Evolutionary conservation across 352 stramenopile species (phyloP).

Genomic region (Thraustotheca clavata): DNA sequence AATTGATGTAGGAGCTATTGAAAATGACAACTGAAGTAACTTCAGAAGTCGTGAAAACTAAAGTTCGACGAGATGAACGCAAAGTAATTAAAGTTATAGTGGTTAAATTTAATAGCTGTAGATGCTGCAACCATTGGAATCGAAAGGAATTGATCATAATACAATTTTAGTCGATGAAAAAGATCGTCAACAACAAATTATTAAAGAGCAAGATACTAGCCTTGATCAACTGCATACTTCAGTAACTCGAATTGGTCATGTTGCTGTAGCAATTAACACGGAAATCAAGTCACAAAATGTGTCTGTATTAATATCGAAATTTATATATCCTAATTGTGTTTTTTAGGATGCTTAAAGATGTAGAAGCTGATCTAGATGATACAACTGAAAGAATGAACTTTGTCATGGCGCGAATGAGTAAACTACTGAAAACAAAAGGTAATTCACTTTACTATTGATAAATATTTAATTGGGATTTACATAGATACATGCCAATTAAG

Average conservation of each 20-base stretch:
- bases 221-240: conserved; percentile 47
- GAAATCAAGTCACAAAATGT: conserved; percentile 71
- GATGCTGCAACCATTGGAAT: conserved; percentile 35
- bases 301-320: conserved; percentile 25
- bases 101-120: conserved; percentile 16
- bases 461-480: neutral
- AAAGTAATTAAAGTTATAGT: conserved; percentile 29
- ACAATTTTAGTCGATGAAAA: conserved; percentile 42
- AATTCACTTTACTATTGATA: neutral
- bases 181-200: conserved; percentile 54
- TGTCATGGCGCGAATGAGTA: conserved; percentile 69
- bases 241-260: conserved; percentile 44
- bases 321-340: neutral
- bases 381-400: conserved; percentile 76
- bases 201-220: conserved; percentile 56
- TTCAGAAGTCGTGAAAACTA: conserved; percentile 44
- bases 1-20: conserved; percentile 40
- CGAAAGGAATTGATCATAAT: conserved; percentile 12
- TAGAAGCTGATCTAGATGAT: conserved; percentile 62
- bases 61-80: conserved; percentile 51
- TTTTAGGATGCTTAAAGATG: conserved; percentile 62
- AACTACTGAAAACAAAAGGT: conserved; percentile 78
- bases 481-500: conserved; percentile 70
- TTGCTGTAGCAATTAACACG: conserved; percentile 63
- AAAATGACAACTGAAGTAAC: conserved; percentile 45